Evolutionary conservation across 805 yeast genomes (phyloP).

Genomic region (Wickerhamiella sorbophila): DNA sequence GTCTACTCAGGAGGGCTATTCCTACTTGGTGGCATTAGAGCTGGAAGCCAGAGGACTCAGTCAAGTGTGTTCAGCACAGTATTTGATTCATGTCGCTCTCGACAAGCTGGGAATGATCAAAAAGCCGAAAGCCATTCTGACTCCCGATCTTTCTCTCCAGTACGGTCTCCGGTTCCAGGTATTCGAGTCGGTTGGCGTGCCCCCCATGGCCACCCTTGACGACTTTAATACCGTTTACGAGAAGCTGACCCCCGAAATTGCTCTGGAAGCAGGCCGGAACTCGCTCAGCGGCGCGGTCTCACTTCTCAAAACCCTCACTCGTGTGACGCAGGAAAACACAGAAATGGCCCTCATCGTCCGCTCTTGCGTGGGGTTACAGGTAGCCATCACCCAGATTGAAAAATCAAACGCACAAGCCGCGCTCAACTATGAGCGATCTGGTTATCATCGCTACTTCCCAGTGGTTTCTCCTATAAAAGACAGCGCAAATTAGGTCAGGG

Average conservation of each 20-base stretch:
- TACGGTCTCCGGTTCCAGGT: slow-evolving; percentile 60
- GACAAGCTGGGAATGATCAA: slow-evolving; percentile 11
- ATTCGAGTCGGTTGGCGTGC: slow-evolving; percentile 67
- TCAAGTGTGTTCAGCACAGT: slow-evolving; percentile 22
- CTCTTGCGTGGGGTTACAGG: slow-evolving; percentile 13
- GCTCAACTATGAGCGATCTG: slow-evolving; percentile 22
- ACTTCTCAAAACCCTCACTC: slow-evolving; percentile 11
- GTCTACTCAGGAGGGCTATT: slow-evolving; percentile 10
- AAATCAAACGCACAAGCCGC: slow-evolving; percentile 5
- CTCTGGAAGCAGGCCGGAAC: slow-evolving; percentile 16
- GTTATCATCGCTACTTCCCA: slow-evolving; percentile 38
- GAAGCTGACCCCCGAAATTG: slow-evolving; percentile 13
- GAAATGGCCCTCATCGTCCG: slow-evolving; percentile 16
- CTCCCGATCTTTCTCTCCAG: slow-evolving; percentile 22
- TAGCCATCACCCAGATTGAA: slow-evolving; percentile 11
- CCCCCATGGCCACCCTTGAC: slow-evolving; percentile 41
- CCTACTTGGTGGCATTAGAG: slow-evolving; percentile 19
- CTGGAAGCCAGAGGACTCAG: slow-evolving; percentile 22
- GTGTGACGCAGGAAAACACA: slow-evolving; percentile 11
- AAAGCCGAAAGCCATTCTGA: slow-evolving; percentile 8
- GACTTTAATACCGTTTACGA: slow-evolving; percentile 19
- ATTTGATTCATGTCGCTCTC: slow-evolving; percentile 16
- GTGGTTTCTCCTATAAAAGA: slow-evolving; percentile 13
- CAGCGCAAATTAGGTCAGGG: not conserved
- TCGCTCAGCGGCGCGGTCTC: slow-evolving; percentile 10